These are phyloP conservation scores for Rhinocladiella mackenziei DNA, from an alignment of 2,329 filamentous ascomycete species.

Conservation along the genomic window DNA sequence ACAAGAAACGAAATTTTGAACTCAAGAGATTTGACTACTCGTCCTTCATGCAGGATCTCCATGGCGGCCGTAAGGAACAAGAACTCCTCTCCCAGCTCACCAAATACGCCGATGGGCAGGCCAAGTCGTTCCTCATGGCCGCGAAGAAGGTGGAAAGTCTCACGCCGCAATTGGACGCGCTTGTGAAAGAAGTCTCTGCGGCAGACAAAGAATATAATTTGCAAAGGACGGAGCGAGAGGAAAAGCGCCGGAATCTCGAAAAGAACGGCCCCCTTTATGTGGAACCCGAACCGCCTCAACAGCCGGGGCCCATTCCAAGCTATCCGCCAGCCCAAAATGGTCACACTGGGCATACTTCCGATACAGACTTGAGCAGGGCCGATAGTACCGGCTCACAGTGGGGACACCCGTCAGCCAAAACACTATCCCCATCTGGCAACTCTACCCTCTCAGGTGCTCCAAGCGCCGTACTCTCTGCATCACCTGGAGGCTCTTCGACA, in stretches of 20 bases:
- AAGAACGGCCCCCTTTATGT: slow-evolving; percentile 66
- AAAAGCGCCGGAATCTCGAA: slow-evolving; percentile 84
- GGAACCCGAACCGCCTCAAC: slow-evolving; percentile 65
- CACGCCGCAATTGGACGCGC: slow-evolving; percentile 81
- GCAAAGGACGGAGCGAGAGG: slow-evolving; percentile 88
- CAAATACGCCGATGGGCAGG: slow-evolving; percentile 87
- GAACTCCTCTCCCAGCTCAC: slow-evolving; percentile 93
- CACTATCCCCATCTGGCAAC: slow-evolving; percentile 33
- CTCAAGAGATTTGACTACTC: slow-evolving; percentile 98
- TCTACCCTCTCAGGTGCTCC: slow-evolving; percentile 29
- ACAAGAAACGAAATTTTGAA: slow-evolving; percentile 89
- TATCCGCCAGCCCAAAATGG: slow-evolving; percentile 33
- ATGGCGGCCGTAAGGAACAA: slow-evolving; percentile 96
- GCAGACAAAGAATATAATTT: slow-evolving; percentile 97
- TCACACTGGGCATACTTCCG: slow-evolving; percentile 55
- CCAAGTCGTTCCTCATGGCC: slow-evolving; percentile 73
- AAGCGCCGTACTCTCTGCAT: slow-evolving; percentile 37
- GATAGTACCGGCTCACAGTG: slow-evolving; percentile 71
- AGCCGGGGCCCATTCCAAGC: slow-evolving; percentile 39
- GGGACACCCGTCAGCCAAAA: slow-evolving; percentile 43
- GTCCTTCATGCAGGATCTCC: slow-evolving; percentile 98
- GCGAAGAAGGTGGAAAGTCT: slow-evolving; percentile 84
- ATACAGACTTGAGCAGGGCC: slow-evolving; percentile 66
- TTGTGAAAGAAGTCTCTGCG: slow-evolving; percentile 82
- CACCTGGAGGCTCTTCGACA: slow-evolving; percentile 36